Percentiles rank a stretch among this genome's conserved stretches.
phyloP scores from a whole-genome alignment of 164 flowering plant genomes.

The Piper longum region DNA sequence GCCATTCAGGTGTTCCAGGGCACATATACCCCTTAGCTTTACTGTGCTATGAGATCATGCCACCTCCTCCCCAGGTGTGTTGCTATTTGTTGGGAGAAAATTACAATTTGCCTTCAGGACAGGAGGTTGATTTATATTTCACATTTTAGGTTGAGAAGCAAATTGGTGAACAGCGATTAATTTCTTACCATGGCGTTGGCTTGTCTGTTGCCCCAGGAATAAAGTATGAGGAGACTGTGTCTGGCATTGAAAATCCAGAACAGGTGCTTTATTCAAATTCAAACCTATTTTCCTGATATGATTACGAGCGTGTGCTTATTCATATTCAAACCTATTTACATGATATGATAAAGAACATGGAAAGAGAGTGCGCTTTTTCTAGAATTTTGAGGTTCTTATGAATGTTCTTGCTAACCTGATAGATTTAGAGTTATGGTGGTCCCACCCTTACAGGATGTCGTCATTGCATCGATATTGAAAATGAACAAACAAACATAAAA shows the following conservation, averaged over 20 bases:
- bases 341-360: too few relatives aligned
- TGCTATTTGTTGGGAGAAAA: not conserved
- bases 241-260: slow-evolving; percentile 32
- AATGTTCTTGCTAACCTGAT: too few relatives aligned
- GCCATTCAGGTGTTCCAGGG: slow-evolving; percentile 68
- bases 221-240: slow-evolving; percentile 30
- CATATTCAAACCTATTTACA: not conserved
- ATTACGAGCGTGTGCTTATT: not conserved
- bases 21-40: slow-evolving; percentile 75
- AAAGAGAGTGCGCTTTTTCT: too few relatives aligned
- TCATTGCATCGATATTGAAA: too few relatives aligned
- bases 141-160: slow-evolving; percentile 69
- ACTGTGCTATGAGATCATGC: slow-evolving; percentile 79
- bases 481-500: too few relatives aligned
- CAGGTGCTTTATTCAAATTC: slow-evolving; percentile 27
- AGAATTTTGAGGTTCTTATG: too few relatives aligned
- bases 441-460: too few relatives aligned
- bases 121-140: not conserved
- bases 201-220: slow-evolving; percentile 59
- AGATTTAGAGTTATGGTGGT: too few relatives aligned
- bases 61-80: slow-evolving; percentile 75
- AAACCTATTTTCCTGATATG: too few relatives aligned
- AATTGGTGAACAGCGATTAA: slow-evolving; percentile 73
- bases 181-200: slow-evolving; percentile 72
- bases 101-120: not conserved